Evolutionary conservation across 1,284 basidiomycete genomes (phyloP), one percentile per base, ranked within the genome.

Genomic region (Austroboletus novae-zelandiae): DNA sequence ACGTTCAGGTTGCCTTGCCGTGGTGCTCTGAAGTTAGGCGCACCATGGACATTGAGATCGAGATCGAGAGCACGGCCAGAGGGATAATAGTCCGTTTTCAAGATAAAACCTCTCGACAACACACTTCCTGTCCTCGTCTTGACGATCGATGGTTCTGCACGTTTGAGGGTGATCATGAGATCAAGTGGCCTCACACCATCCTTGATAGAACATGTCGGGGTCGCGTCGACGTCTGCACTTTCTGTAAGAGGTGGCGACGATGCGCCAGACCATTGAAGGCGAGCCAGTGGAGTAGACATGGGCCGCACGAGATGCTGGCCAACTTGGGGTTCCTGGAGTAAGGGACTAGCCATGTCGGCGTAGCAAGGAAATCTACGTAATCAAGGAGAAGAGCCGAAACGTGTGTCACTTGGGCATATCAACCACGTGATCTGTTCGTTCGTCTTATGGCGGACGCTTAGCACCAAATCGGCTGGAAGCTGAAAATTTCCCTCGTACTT

Each of bases 11-110:
- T 81, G 39, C 83, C 85, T 43, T 84, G 79, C 49, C 83, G 76
- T 20, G 88, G 87, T 43, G 90, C 85, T 54, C 97, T 80, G 66
- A 99, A 98, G 72, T 98, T 98, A 4, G 96, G 95, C 18, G 96
- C 96, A 34, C 97, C 97, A 65, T 91, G 87, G 4, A 99, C 80
- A 55, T 91, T 93, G 36, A 98, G 78, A 61, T 94, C 91, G n/a
- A 97, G 79, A 65, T 96, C 90, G 42, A 94, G 76, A 9, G 93
- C 92, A 51, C 93, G 83, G 37, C 91, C 89, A 57, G 89, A 89
- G 32, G 93, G 92, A 70, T 94, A 94, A 65, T 92, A 82, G 70
- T 96, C 92, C 18, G 94, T 96, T 76, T 98, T 98, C 57, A 98
- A 74, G 52, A 98, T 94, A 66, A 94, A 92, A 0, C 91, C 94